phyloP scores from a whole-genome alignment of 495 filamentous ascomycete genomes.

The Penicillium bialowiezense region DNA sequence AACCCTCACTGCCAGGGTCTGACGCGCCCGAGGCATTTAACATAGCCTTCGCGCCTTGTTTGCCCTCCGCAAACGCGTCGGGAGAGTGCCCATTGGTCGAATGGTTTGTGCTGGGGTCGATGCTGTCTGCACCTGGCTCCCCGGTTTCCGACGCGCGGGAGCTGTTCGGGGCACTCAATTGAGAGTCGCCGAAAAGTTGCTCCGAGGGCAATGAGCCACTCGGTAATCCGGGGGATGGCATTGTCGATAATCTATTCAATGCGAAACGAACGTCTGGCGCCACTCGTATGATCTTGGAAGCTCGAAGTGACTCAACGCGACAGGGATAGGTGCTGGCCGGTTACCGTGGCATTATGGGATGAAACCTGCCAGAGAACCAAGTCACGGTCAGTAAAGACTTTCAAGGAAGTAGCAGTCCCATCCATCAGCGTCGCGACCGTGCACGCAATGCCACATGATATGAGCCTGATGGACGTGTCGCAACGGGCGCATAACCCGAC shows the following conservation, averaged over 20 bases:
- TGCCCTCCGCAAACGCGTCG: conserved; percentile 51
- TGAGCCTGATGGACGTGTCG: conserved; percentile 19
- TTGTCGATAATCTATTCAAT: conserved; percentile 16
- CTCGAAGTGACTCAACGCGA: conserved; percentile 20
- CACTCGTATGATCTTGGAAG: conserved; percentile 21
- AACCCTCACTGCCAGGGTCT: conserved; percentile 21
- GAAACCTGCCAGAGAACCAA: conserved; percentile 14
- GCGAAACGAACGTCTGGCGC: conserved; percentile 11
- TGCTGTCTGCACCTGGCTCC: conserved; percentile 22
- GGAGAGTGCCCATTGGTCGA: conserved; percentile 28
- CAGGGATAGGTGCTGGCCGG: conserved; percentile 13
- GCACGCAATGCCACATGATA: conserved; percentile 1
- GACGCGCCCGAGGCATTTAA: conserved; percentile 41
- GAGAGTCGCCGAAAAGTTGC: conserved; percentile 24
- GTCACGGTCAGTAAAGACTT: conserved; percentile 5
- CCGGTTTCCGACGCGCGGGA: conserved; percentile 22
- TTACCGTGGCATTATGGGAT: conserved; percentile 40
- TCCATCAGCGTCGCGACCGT: conserved; percentile 14
- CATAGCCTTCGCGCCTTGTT: conserved; percentile 57
- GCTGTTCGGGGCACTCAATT: conserved; percentile 26
- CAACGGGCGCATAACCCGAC: conserved; percentile 19
- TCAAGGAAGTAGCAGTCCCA: background rate
- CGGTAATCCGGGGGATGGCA: conserved; percentile 39
- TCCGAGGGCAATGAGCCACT: conserved; percentile 22
- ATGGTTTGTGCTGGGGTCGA: conserved; percentile 21